Evolutionary conservation across 176 grass and related monocot species (phyloP).

Genomic region (Oryza punctata): DNA sequence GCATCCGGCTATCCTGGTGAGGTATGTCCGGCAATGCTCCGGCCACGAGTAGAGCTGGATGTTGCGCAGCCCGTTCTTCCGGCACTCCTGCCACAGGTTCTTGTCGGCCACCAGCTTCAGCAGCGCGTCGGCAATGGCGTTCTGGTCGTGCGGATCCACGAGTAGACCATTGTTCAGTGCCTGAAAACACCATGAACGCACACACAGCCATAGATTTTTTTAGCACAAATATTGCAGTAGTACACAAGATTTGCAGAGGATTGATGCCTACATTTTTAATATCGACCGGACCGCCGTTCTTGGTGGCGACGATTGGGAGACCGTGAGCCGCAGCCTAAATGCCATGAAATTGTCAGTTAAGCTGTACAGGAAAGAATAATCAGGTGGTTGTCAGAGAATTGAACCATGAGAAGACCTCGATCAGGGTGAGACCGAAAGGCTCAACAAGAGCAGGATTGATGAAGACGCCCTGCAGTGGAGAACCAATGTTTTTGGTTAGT

Average conservation of each 20-base stretch:
- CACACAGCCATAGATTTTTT: not conserved
- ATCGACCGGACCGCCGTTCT: conserved; percentile 95
- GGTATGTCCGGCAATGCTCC: conserved; percentile 94
- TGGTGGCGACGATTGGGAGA: conserved; percentile 95
- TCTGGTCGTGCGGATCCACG: conserved; percentile 84
- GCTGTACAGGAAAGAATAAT: not conserved
- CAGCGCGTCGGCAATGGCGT: conserved; percentile 81
- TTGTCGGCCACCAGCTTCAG: conserved; percentile 89
- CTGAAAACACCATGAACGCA: conserved; percentile 22
- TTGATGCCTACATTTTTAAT: conserved; percentile 66
- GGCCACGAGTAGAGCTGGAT: conserved; percentile 98
- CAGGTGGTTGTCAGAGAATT: conserved; percentile 7
- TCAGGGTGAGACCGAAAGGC: conserved; percentile 95
- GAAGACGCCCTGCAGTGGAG: conserved; percentile 74
- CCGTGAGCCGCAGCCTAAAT: conserved; percentile 90
- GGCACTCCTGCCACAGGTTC: conserved; percentile 91
- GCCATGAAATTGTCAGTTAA: not conserved
- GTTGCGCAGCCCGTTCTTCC: conserved; percentile 87
- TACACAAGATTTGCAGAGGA: not conserved
- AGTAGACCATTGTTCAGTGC: conserved; percentile 87
- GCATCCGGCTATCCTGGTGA: conserved; percentile 81
- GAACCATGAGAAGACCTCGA: conserved; percentile 59
- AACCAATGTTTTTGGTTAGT: not conserved
- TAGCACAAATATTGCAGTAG: not conserved
- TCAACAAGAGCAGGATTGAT: conserved; percentile 99